phyloP scores from a whole-genome alignment of 352 stramenopile species.

The Pythium myriotylum region DNA sequence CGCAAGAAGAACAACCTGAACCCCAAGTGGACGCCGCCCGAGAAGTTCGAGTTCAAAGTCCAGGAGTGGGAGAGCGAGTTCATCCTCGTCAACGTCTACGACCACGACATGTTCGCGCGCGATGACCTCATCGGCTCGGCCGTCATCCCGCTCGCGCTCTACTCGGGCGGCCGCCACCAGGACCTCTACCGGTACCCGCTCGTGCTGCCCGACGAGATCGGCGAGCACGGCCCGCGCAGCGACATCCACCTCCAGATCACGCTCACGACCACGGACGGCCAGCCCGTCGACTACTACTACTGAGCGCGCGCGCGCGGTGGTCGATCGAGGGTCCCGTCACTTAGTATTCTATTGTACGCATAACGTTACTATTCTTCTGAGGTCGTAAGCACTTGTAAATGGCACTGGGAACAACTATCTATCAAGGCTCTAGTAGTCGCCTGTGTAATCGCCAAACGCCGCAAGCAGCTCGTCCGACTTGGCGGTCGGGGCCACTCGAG shows the following conservation, averaged over 20 bases:
- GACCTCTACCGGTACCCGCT: conserved; percentile 76
- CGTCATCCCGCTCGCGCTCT: conserved; percentile 65
- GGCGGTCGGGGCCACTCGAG: neutral
- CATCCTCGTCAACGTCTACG: conserved; percentile 66
- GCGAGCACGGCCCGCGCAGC: conserved; percentile 46
- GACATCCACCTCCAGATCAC: conserved; percentile 71
- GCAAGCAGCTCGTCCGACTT: conserved; percentile 10
- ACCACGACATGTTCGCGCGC: conserved; percentile 67
- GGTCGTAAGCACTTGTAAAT: neutral
- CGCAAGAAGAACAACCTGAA: conserved; percentile 67
- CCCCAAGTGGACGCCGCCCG: conserved; percentile 65
- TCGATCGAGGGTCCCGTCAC: neutral
- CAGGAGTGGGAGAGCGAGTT: conserved; percentile 66
- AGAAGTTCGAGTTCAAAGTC: conserved; percentile 77
- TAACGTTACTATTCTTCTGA: too few relatives aligned
- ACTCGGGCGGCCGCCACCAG: conserved; percentile 52
- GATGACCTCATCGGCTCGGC: conserved; percentile 79
- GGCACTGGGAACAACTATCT: neutral
- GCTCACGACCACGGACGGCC: conserved; percentile 51
- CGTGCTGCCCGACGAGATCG: conserved; percentile 60
- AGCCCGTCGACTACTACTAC: conserved; percentile 43
- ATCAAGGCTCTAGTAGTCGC: conserved; percentile 9
- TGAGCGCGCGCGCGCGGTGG: neutral
- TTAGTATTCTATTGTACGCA: neutral
- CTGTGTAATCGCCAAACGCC: conserved; percentile 21